Percentiles rank a stretch among this genome's conserved stretches.
phyloP scores from a whole-genome alignment of 108 stramenopile genomes.

The Fragilariopsis cylindrus region DNA sequence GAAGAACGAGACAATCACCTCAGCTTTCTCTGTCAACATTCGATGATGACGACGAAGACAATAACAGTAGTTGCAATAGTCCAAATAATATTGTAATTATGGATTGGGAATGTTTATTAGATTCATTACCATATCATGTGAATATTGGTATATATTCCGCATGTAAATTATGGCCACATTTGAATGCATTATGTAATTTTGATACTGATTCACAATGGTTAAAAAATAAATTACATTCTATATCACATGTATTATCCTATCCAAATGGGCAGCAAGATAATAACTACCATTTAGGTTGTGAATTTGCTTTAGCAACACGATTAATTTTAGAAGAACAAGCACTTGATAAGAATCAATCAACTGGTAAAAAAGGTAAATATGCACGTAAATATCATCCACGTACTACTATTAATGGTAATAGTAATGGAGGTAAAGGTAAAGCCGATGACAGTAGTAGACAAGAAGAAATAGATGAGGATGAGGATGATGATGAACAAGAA shows the following conservation, averaged over 20 bases:
- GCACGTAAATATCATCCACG: constrained; percentile 54
- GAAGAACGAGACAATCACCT: no score
- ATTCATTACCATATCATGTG: constrained; percentile 6
- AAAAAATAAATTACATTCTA: constrained; percentile 17
- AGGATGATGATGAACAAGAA: constrained; percentile 13
- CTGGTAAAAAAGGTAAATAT: constrained; percentile 65
- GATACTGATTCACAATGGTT: constrained; percentile 22
- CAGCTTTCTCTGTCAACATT: no score
- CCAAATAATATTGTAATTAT: background rate
- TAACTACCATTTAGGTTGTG: constrained; percentile 13
- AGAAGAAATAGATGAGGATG: background rate
- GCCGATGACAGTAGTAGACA: background rate
- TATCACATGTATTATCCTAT: constrained; percentile 17
- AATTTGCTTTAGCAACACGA: constrained; percentile 49
- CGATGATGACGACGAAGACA: no score
- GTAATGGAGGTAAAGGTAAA: background rate
- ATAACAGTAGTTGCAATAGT: no score
- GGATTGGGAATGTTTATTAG: constrained; percentile 13
- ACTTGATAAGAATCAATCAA: constrained; percentile 55
- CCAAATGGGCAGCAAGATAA: background rate
- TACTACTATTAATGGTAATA: constrained; percentile 8
- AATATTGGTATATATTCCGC: constrained; percentile 10
- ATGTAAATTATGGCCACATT: constrained; percentile 9
- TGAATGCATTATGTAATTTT: constrained; percentile 5
- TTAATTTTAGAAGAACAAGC: constrained; percentile 65